phyloP scores from a whole-genome alignment of 2,329 filamentous ascomycete genomes.

The Pyrenochaeta sp. region DNA sequence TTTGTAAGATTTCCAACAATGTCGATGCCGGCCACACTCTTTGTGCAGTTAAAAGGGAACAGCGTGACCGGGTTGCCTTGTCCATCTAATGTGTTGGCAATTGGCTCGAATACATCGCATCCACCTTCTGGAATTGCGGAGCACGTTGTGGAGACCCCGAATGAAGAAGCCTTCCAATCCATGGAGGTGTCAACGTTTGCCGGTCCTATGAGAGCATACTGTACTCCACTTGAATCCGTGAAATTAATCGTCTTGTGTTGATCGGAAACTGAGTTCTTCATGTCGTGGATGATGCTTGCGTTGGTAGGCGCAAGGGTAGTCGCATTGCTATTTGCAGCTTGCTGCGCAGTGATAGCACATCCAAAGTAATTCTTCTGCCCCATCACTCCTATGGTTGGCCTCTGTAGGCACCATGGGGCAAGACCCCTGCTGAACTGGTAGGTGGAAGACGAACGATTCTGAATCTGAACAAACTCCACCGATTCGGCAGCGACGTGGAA shows the following conservation, averaged over 20 bases:
- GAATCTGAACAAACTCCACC: conserved; percentile 5
- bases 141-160: conserved; percentile 21
- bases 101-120: conserved; percentile 15
- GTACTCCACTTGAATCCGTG: conserved; percentile 7
- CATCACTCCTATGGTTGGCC: background rate
- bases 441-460: background rate
- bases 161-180: conserved; percentile 19
- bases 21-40: too few relatives aligned
- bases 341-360: conserved; percentile 11
- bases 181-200: conserved; percentile 1
- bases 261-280: conserved; percentile 7
- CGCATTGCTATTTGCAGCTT: conserved; percentile 2
- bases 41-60: too few relatives aligned
- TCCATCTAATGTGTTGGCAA: too few relatives aligned
- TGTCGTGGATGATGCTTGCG: conserved; percentile 9
- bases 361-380: conserved; percentile 15
- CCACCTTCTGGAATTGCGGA: conserved; percentile 9
- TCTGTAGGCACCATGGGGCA: conserved; percentile 17
- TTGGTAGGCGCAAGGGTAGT: too few relatives aligned
- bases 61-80: too few relatives aligned
- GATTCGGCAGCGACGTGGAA: conserved; percentile 19
- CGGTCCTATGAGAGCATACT: conserved; percentile 17
- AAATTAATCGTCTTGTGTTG: conserved; percentile 13
- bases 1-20: too few relatives aligned
- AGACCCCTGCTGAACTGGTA: conserved; percentile 13